Conservation (phyloP, 2,329 filamentous ascomycete species). For the Coniochaeta pulveracea region DNA sequence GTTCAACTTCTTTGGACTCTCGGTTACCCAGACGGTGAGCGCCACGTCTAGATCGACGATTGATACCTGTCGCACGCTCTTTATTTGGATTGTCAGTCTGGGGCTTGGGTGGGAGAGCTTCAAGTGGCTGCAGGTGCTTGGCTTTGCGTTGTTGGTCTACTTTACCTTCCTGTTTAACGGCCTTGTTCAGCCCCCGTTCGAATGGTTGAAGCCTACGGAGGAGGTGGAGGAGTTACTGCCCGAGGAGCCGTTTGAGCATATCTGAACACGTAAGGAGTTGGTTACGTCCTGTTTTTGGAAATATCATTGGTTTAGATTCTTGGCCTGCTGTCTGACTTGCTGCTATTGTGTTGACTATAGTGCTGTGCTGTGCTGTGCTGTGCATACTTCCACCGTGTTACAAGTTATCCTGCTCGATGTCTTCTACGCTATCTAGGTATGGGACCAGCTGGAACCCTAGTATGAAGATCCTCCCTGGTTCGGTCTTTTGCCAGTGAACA, state of each 20-base stretch:
- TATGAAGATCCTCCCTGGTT: no score
- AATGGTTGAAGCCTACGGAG: conserved; percentile 45
- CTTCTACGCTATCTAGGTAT: no score
- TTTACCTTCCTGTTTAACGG: conserved; percentile 97
- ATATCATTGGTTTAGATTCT: no score
- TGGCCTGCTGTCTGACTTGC: no score
- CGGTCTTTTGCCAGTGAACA: no score
- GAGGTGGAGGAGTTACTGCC: conserved; percentile 58
- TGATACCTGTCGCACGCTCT: conserved; percentile 91
- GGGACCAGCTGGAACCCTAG: no score
- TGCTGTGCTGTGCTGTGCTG: no score
- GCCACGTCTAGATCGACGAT: conserved; percentile 93
- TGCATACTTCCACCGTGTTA: no score
- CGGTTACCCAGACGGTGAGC: conserved; percentile 78
- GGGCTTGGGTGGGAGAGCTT: conserved; percentile 93
- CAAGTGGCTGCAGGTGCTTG: conserved; percentile 89
- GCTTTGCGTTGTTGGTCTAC: conserved; percentile 85
- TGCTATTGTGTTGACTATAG: no score
- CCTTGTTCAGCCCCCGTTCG: conserved; percentile 72
- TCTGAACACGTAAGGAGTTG: no score
- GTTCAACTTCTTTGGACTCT: conserved; percentile 98
- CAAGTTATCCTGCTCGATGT: no score
- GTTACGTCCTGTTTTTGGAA: no score
- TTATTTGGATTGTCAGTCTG: conserved; percentile 94
- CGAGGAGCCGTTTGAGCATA: conserved; percentile 75